Percentiles rank a stretch among this genome's conserved stretches.
phyloP scores from a whole-genome alignment of 2,329 filamentous ascomycete species.

The Colletotrichum abscissum region DNA sequence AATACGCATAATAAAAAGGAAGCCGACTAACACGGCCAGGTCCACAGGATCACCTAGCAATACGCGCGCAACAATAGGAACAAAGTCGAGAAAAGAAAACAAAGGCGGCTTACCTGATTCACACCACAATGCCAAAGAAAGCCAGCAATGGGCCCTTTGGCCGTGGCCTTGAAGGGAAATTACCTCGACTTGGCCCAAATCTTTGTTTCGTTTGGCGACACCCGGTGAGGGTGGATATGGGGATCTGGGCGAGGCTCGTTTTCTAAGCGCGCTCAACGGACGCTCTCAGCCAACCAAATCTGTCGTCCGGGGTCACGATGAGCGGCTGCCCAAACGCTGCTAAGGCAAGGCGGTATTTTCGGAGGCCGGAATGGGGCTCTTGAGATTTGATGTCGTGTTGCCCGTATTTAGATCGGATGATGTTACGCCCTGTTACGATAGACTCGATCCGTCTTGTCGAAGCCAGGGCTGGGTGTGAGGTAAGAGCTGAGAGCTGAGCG shows the following conservation, averaged over 20 bases:
- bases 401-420: slow-evolving; percentile 4
- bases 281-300: slow-evolving; percentile 37
- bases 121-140: slow-evolving; percentile 21
- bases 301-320: slow-evolving; percentile 31
- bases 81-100: slow-evolving; percentile 8
- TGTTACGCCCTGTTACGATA: background rate
- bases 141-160: slow-evolving; percentile 21
- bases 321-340: slow-evolving; percentile 38
- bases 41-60: background rate
- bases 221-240: slow-evolving; percentile 25
- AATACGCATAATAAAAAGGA: slow-evolving; percentile 34
- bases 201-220: slow-evolving; percentile 31
- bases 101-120: slow-evolving; percentile 34
- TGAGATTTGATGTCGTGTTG: slow-evolving; percentile 12
- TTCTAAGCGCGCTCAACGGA: slow-evolving; percentile 36
- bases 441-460: slow-evolving; percentile 16
- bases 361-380: slow-evolving; percentile 16
- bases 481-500: background rate
- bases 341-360: slow-evolving; percentile 33
- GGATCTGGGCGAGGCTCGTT: slow-evolving; percentile 23
- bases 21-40: slow-evolving; percentile 24
- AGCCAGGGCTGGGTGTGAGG: background rate
- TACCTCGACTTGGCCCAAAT: slow-evolving; percentile 14
- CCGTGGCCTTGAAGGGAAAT: slow-evolving; percentile 33
- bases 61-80: slow-evolving; percentile 28